A percentile compares a stretch with the other conserved stretches of the same genome.
phyloP scores from a whole-genome alignment of 768 basidiomycete species.

The Amanita brunnescens region DNA sequence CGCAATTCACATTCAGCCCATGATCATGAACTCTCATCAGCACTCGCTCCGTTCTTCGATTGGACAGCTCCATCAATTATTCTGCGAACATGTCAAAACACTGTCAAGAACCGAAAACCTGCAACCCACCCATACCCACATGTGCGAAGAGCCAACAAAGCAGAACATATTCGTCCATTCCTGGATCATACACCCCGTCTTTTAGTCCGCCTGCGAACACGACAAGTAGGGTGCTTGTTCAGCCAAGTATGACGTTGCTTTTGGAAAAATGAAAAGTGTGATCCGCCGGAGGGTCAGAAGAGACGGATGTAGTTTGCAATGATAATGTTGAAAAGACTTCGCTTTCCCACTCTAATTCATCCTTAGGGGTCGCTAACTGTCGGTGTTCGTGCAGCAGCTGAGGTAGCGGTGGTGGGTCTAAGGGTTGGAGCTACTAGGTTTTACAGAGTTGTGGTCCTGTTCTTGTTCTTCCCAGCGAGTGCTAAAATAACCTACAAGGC shows the following conservation, averaged over 20 bases:
- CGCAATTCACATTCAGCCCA: too few species aligned
- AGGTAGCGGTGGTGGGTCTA: not conserved
- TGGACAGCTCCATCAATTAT: constrained; percentile 68
- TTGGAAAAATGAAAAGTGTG: constrained; percentile 81
- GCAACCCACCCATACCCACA: constrained; percentile 80
- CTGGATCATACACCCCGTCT: constrained; percentile 38
- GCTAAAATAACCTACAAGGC: constrained; percentile 53
- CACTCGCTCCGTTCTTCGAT: too few species aligned
- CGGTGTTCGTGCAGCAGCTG: not conserved
- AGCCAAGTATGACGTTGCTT: constrained; percentile 64
- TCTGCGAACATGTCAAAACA: too few species aligned
- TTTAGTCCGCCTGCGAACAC: constrained; percentile 53
- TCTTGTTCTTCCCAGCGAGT: constrained; percentile 55
- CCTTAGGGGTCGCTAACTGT: constrained; percentile 14
- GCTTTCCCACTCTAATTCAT: constrained; percentile 56
- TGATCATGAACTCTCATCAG: too few species aligned
- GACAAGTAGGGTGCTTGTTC: constrained; percentile 59
- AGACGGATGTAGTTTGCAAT: constrained; percentile 46
- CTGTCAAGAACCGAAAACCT: constrained; percentile 69
- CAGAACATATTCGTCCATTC: constrained; percentile 52
- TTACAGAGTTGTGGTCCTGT: constrained; percentile 13
- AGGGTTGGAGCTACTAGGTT: too few species aligned
- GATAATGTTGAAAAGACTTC: constrained; percentile 52
- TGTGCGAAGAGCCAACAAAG: constrained; percentile 92
- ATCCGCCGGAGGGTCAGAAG: constrained; percentile 62